Percentiles rank a stretch among this genome's conserved stretches.
Evolutionary conservation across 441 rosid species (phyloP).

Genomic region (Raphanus hybrid): DNA sequence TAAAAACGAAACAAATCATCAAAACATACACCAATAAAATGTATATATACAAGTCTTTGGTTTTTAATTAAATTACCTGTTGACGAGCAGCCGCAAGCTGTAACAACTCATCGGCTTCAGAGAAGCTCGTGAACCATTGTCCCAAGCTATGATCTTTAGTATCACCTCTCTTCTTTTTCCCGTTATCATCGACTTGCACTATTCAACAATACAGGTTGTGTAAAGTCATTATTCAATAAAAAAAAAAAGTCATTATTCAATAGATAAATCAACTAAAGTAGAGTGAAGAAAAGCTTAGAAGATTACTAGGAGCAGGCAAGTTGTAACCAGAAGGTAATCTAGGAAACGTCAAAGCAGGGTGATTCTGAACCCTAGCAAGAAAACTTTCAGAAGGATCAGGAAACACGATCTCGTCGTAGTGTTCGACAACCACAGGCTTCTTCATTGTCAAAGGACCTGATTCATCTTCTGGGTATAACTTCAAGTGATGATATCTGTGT

Average conservation of each 20-base stretch:
- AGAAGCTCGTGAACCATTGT: constrained; percentile 60
- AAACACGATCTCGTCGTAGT: constrained; percentile 58
- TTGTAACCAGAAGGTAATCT: constrained; percentile 59
- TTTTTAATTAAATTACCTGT: constrained; percentile 44
- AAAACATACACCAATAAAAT: constrained; percentile 27
- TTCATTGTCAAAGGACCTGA: constrained; percentile 57
- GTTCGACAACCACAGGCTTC: constrained; percentile 64
- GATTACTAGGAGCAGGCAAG: constrained; percentile 58
- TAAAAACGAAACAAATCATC: constrained; percentile 23
- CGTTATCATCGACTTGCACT: constrained; percentile 55
- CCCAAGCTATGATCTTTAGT: constrained; percentile 55
- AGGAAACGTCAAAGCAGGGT: constrained; percentile 58
- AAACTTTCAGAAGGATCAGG: constrained; percentile 62
- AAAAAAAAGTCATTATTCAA: constrained; percentile 17
- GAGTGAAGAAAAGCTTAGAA: neutral
- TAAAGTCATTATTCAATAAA: constrained; percentile 20
- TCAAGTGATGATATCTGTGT: constrained; percentile 57
- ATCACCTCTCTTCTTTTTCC: constrained; percentile 56
- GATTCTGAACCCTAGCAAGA: constrained; percentile 59
- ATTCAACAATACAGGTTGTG: neutral
- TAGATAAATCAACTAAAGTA: constrained; percentile 2
- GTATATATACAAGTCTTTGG: neutral
- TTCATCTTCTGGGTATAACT: constrained; percentile 63
- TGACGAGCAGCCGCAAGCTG: constrained; percentile 70
- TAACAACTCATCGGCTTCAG: constrained; percentile 64